These are phyloP conservation scores for Cardamine chenopodiifolia DNA, from an alignment of 345 rosid species.

Conservation along the genomic window DNA sequence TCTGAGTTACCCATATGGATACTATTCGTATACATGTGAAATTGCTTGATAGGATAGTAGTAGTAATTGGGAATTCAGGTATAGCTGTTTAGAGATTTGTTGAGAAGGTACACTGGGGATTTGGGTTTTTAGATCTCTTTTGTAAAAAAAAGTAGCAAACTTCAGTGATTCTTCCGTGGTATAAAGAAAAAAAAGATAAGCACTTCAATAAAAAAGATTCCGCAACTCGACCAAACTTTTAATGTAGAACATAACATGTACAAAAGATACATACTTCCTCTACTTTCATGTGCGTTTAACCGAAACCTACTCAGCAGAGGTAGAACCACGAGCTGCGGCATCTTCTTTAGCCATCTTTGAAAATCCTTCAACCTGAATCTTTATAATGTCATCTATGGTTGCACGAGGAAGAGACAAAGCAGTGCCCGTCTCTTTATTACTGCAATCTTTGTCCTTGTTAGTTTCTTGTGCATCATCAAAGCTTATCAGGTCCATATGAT, in stretches of 20 bases:
- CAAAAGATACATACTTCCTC: conserved; percentile 30
- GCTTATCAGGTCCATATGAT: conserved; percentile 36
- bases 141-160: conserved; percentile 39
- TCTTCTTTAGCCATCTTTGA: conserved; percentile 34
- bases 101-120: conserved; percentile 46
- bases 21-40: conserved; percentile 46
- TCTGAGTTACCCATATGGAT: conserved; percentile 64
- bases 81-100: conserved; percentile 7
- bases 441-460: conserved; percentile 4
- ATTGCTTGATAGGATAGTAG: neutral
- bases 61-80: conserved; percentile 16
- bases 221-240: conserved; percentile 8
- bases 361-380: conserved; percentile 39
- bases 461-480: conserved; percentile 37
- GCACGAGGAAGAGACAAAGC: conserved; percentile 21
- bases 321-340: conserved; percentile 32
- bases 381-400: conserved; percentile 37
- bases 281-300: conserved; percentile 8
- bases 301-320: conserved; percentile 21
- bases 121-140: conserved; percentile 29
- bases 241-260: conserved; percentile 20
- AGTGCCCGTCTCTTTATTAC: conserved; percentile 11
- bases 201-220: conserved; percentile 12
- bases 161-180: conserved; percentile 49
- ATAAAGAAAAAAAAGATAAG: conserved; percentile 24